Percentiles rank a stretch among this genome's conserved stretches.
These are phyloP conservation scores for Exophiala sp. DNA, from an alignment of 2,329 filamentous ascomycete species.

Conservation along the genomic window DNA sequence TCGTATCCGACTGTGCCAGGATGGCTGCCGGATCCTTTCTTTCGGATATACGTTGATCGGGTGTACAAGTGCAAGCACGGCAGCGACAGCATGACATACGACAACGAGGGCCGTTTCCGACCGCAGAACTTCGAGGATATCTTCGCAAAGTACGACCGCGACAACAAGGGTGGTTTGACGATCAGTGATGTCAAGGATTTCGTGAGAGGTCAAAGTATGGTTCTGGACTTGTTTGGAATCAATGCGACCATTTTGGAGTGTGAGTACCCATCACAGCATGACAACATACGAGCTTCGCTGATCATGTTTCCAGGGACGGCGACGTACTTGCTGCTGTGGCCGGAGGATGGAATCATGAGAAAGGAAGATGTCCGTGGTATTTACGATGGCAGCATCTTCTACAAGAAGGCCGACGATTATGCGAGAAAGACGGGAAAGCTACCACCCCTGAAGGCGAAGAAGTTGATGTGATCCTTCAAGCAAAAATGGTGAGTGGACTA, in stretches of 20 bases:
- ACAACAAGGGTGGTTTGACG: constrained; percentile 39
- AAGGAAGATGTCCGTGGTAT: constrained; percentile 32
- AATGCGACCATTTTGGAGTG: constrained; percentile 46
- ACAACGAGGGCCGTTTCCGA: constrained; percentile 45
- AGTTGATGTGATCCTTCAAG: too few relatives aligned
- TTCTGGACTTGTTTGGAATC: constrained; percentile 45
- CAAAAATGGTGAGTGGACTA: too few relatives aligned
- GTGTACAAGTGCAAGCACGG: constrained; percentile 46
- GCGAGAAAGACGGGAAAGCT: background rate
- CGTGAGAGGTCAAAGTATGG: constrained; percentile 39
- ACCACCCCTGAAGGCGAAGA: background rate
- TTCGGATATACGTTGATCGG: constrained; percentile 40
- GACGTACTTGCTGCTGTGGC: constrained; percentile 33
- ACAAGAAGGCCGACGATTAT: background rate
- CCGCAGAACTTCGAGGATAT: constrained; percentile 49
- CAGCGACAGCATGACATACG: constrained; percentile 42
- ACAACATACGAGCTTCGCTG: background rate
- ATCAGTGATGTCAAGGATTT: constrained; percentile 37
- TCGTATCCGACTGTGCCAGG: constrained; percentile 47
- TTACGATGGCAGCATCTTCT: constrained; percentile 27
- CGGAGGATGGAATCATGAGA: constrained; percentile 31
- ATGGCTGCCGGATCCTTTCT: constrained; percentile 45
- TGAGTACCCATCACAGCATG: background rate
- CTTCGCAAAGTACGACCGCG: constrained; percentile 45
- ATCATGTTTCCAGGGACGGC: constrained; percentile 21